These are phyloP conservation scores for Pseudovirgaria hyperparasitica DNA, from an alignment of 2,329 filamentous ascomycete genomes.

Conservation along the genomic window DNA sequence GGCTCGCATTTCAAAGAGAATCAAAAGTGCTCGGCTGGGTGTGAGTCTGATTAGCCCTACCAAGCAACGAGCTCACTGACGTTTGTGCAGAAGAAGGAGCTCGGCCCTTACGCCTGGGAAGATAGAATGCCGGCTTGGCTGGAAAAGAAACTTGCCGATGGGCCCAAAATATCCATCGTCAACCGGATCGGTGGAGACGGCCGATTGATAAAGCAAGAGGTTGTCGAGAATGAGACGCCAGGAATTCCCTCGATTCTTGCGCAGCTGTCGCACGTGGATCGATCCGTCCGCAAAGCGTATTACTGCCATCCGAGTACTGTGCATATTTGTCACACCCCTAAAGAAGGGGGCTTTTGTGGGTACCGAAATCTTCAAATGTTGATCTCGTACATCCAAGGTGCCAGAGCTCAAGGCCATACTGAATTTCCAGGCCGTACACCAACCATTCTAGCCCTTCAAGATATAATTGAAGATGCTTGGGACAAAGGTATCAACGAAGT, in stretches of 20 bases:
- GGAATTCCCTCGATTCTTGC: constrained; percentile 33
- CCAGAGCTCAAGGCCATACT: constrained; percentile 43
- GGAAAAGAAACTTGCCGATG: constrained; percentile 26
- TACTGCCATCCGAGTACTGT: constrained; percentile 63
- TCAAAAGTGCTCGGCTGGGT: constrained; percentile 20
- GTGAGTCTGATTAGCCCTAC: constrained; percentile 11
- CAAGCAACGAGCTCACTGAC: constrained; percentile 6
- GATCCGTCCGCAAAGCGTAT: constrained; percentile 56
- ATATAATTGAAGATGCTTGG: constrained; percentile 80
- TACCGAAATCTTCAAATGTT: constrained; percentile 95
- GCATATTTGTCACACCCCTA: constrained; percentile 66
- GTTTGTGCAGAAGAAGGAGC: constrained; percentile 25
- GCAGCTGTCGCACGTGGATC: constrained; percentile 44
- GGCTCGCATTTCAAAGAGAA: constrained; percentile 15
- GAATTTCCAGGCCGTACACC: constrained; percentile 52
- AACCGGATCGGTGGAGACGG: constrained; percentile 31
- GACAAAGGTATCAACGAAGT: constrained; percentile 66
- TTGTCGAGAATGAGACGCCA: constrained; percentile 32
- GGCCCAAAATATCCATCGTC: constrained; percentile 23
- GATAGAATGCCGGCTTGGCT: constrained; percentile 32
- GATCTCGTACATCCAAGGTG: constrained; percentile 59
- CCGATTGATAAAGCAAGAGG: constrained; percentile 25
- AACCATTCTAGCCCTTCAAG: constrained; percentile 69
- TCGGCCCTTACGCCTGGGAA: constrained; percentile 36
- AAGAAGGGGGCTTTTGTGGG: constrained; percentile 88